Percentiles rank a stretch among this genome's conserved stretches.
Conservation (phyloP, 2,329 filamentous ascomycete species). For the Curvularia sp. region DNA sequence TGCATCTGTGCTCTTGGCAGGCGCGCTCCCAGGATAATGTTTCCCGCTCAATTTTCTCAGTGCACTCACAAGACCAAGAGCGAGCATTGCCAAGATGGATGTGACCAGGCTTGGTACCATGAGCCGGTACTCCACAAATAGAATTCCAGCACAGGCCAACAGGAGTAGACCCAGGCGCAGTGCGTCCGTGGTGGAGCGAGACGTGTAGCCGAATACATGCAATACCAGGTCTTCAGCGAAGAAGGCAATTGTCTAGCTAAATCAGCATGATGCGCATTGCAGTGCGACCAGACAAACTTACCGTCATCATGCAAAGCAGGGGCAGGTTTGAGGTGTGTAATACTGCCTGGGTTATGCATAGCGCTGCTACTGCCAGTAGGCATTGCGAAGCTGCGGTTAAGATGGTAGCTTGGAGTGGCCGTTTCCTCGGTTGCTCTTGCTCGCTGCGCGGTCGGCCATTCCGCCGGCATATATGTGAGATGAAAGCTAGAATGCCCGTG, state of each 20-base stretch:
- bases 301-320: constrained; percentile 39
- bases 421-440: not conserved
- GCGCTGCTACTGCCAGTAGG: constrained; percentile 30
- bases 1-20: constrained; percentile 1
- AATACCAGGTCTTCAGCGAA: constrained; percentile 26
- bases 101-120: constrained; percentile 29
- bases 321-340: constrained; percentile 43
- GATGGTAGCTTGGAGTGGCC: constrained; percentile 10
- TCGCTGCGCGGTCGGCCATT: constrained; percentile 3
- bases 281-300: constrained; percentile 21
- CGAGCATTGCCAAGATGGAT: constrained; percentile 32
- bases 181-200: constrained; percentile 20
- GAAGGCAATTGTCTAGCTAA: constrained; percentile 24
- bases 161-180: constrained; percentile 23
- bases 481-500: constrained; percentile 11
- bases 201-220: constrained; percentile 11
- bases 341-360: constrained; percentile 37
- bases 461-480: constrained; percentile 3
- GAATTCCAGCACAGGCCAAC: constrained; percentile 26
- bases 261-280: constrained; percentile 6
- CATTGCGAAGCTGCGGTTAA: constrained; percentile 12
- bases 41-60: constrained; percentile 18
- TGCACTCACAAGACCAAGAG: constrained; percentile 29
- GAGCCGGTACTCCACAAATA: constrained; percentile 40
- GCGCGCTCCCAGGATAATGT: constrained; percentile 13